Evolutionary conservation across 2,329 filamentous ascomycete genomes (phyloP).

Genomic region (Cryoendolithus antarcticus): DNA sequence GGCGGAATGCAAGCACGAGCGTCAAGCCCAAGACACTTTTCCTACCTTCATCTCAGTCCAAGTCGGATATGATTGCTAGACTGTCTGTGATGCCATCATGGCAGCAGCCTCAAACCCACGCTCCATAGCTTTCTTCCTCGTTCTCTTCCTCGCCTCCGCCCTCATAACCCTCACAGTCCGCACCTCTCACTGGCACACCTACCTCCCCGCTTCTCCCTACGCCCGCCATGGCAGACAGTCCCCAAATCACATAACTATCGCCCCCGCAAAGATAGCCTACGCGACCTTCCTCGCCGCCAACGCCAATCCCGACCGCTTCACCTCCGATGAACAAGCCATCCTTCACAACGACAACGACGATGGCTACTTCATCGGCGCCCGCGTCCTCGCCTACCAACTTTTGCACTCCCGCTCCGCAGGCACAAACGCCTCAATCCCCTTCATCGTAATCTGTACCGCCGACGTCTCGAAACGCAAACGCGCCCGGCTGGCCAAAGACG

Average conservation of each 20-base stretch:
- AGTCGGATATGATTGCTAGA: too few species aligned
- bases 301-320: slow-evolving; percentile 8
- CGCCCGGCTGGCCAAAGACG: slow-evolving; percentile 23
- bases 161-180: slow-evolving; percentile 20
- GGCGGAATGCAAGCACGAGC: too few species aligned
- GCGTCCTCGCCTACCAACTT: slow-evolving; percentile 27
- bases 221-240: slow-evolving; percentile 9
- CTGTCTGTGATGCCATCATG: too few species aligned
- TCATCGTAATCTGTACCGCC: slow-evolving; percentile 25
- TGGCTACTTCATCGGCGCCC: slow-evolving; percentile 23
- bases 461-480: slow-evolving; percentile 24
- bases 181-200: slow-evolving; percentile 11
- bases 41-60: too few species aligned
- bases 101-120: slow-evolving; percentile 12
- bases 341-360: slow-evolving; percentile 20
- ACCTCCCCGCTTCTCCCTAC: slow-evolving; percentile 9
- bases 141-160: slow-evolving; percentile 23
- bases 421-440: slow-evolving; percentile 25
- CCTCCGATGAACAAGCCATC: slow-evolving; percentile 13
- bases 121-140: slow-evolving; percentile 20
- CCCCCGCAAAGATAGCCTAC: slow-evolving; percentile 22
- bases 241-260: slow-evolving; percentile 2
- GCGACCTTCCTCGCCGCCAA: slow-evolving; percentile 26
- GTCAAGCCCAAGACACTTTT: too few species aligned
- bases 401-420: slow-evolving; percentile 23